Evolutionary conservation across 208 protist species (phyloP).

Genomic region (Trypanosoma rangeli): DNA sequence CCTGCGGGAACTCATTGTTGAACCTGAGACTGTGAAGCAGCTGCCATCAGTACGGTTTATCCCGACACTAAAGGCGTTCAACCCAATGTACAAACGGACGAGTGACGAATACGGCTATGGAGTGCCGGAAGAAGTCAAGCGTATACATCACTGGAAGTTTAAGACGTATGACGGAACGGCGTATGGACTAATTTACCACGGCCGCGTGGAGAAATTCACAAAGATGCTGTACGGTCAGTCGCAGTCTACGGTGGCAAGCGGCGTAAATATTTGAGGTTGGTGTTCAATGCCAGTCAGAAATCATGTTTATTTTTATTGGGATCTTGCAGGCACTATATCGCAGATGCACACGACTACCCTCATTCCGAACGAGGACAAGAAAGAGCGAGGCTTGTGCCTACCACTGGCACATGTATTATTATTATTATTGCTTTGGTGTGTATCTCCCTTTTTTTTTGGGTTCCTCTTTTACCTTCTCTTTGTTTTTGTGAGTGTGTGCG

Average conservation of each 20-base stretch:
- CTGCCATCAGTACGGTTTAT: constrained; percentile 33
- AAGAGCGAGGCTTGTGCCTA: not conserved
- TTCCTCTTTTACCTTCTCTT: constrained; percentile 20
- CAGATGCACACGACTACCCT: not conserved
- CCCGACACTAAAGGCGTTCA: constrained; percentile 30
- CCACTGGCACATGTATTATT: not conserved
- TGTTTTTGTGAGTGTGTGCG: constrained; percentile 11
- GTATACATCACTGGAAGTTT: constrained; percentile 69
- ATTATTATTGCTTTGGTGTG: not conserved
- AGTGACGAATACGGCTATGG: constrained; percentile 73
- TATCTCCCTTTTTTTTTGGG: not conserved
- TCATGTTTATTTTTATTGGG: not conserved
- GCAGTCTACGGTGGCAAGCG: constrained; percentile 49
- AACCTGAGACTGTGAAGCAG: constrained; percentile 35
- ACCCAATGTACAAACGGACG: constrained; percentile 83
- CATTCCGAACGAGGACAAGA: not conserved
- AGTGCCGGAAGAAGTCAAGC: constrained; percentile 52
- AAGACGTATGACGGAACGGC: constrained; percentile 59
- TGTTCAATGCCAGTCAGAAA: constrained; percentile 1
- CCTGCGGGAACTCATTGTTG: constrained; percentile 59
- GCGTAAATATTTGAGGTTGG: constrained; percentile 69
- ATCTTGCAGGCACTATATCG: not conserved
- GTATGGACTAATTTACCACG: constrained; percentile 78
- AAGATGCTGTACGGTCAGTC: constrained; percentile 38
- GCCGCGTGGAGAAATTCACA: constrained; percentile 65